Conservation (phyloP, 176 grass and related monocot species). For the Canna indica region DNA sequence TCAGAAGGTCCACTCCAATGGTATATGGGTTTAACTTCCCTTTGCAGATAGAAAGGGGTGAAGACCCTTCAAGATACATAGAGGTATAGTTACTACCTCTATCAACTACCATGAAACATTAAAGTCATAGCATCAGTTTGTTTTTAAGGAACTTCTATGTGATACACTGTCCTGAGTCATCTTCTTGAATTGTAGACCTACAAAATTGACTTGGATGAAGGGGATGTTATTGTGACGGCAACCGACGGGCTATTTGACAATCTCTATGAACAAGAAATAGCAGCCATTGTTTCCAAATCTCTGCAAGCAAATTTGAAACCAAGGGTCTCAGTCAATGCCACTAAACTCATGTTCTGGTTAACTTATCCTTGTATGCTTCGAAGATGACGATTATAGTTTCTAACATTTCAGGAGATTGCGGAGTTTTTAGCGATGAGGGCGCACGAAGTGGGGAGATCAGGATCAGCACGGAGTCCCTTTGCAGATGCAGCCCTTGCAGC, state of each 20-base stretch:
- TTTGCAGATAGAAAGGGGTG: conserved; percentile 88
- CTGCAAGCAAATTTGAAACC: conserved; percentile 40
- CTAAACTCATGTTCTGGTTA: neutral
- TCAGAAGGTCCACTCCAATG: conserved; percentile 73
- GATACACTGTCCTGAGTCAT: neutral
- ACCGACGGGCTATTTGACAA: conserved; percentile 92
- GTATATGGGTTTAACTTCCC: conserved; percentile 98
- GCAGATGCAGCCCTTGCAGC: conserved; percentile 52
- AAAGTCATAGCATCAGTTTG: neutral
- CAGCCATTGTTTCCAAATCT: conserved; percentile 57
- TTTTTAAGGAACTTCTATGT: neutral
- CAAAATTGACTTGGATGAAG: conserved; percentile 48
- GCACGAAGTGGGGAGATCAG: conserved; percentile 57
- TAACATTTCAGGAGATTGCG: conserved; percentile 53
- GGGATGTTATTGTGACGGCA: conserved; percentile 74
- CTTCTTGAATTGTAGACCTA: conserved; percentile 40
- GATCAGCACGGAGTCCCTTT: conserved; percentile 62
- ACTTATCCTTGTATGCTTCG: neutral
- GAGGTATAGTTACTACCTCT: conserved; percentile 32
- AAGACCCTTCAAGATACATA: conserved; percentile 65
- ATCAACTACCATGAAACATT: neutral
- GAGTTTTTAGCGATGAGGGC: conserved; percentile 47
- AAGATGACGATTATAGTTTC: conserved; percentile 5
- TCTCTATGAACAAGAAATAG: conserved; percentile 67
- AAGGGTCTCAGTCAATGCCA: conserved; percentile 26